Percentiles rank a stretch among this genome's conserved stretches.
Evolutionary conservation across 2,329 filamentous ascomycete genomes (phyloP).

Genomic region (Didymella glomerata): DNA sequence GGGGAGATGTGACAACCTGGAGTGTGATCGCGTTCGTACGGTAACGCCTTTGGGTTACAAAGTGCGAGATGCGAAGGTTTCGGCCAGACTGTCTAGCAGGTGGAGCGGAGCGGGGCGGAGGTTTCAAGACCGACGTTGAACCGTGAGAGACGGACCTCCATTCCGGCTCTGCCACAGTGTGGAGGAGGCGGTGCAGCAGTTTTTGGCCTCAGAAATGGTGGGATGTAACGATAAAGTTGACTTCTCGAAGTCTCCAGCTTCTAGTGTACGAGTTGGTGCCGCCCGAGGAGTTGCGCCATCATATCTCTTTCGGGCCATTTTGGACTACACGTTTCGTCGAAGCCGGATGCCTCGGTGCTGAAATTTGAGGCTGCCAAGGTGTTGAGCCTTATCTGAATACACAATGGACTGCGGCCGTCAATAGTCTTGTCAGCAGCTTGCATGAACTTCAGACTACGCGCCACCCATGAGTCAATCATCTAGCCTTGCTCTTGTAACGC

Average conservation of each 20-base stretch:
- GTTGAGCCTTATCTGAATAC: conserved; percentile 1
- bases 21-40: neutral
- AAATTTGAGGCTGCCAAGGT: neutral
- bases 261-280: neutral
- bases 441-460: neutral
- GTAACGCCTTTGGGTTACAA: neutral
- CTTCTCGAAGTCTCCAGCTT: neutral
- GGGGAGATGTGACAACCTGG: neutral
- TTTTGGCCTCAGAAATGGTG: neutral
- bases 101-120: conserved; percentile 4
- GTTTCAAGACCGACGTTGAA: neutral
- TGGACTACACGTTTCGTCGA: neutral
- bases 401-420: neutral
- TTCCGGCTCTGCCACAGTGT: neutral
- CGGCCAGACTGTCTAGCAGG: neutral
- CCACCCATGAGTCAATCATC: neutral
- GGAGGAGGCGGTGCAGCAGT: neutral
- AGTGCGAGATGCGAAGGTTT: neutral
- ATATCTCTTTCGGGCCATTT: neutral
- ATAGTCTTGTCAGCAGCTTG: neutral
- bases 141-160: neutral
- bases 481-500: neutral
- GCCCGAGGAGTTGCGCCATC: neutral
- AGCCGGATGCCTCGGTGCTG: neutral
- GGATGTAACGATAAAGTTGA: neutral